Evolutionary conservation across 306 rosid genomes (phyloP), one percentile per base, ranked within the genome.

Genomic region (Astragalus membranaceus): DNA sequence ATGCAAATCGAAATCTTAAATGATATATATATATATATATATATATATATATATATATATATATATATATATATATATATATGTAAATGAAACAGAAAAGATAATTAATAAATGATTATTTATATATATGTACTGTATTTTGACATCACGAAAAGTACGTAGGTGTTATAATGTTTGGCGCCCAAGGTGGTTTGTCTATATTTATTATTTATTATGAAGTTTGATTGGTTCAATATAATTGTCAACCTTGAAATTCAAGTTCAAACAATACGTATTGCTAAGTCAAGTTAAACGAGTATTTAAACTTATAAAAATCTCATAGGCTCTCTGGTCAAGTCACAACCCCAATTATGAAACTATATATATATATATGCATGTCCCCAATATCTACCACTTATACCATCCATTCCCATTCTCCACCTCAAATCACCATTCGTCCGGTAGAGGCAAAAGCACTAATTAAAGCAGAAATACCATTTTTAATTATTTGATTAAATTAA

Each of bases 181-280:
- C 26, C 26, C 44, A 56, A 49, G 80, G 46, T 17, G 30, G 3
- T 17, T n/a, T 49, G 37, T 64, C 75, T 26, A 26, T 26, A 26
- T 26, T 3, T 26, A 26, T 26, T 26, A 26, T 26, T 26, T 26
- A 26, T 26, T 26, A 26, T 58, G 59, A 75, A 49, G 20, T 59
- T 75, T 80, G 84, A 80, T 75, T 60, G n/a, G 61, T 80, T 80
- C 80, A 75, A 80, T 26, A 26, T 26, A 26, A 3, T 37, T 71
- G 54, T 66, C 81, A 67, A 72, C 47, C 67, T 32, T 52, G n/a
- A n/a, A n/a, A n/a, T 20, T 68, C 56, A 60, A 80, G 47, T 61
- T 81, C 82, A 81, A 67, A 67, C 52, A 20, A 3, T 65, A 23
- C 12, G 53, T 61, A 11, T 70, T 62, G 3, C 68, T 14, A 2